Evolutionary conservation across 768 basidiomycete species (phyloP), one percentile per base, ranked within the genome.

Genomic region (Solioccasus polychromus): DNA sequence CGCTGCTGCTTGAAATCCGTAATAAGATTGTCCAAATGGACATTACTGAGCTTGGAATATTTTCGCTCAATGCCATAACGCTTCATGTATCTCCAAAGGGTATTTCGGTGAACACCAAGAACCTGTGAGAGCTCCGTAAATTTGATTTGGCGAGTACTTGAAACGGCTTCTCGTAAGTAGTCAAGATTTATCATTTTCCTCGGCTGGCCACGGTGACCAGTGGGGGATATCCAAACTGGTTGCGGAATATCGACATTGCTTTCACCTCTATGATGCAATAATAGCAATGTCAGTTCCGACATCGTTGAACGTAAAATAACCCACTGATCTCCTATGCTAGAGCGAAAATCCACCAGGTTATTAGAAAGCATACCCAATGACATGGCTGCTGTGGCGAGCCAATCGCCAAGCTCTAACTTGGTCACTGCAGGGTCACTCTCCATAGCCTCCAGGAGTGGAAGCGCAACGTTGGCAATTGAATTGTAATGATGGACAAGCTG

Each of bases 41-140:
- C 10, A 43, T 58, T 42, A 10, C 48, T 51, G 3, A 58, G 18
- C 4, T 8, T 1, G 2, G 50, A 35, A 23, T 48, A 54, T 17
- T 48, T 39, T 11, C 29, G 4, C 14, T 44, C 19, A 4, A 56
- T 35, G 2, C 43, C 36, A 42, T 55, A 29, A 3, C 31, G 19
- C 28, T 46, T 45, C 47, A 55, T 49, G 23, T 39, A 47, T 6
- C 22, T 20, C n/a, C 10, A 23, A 6, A 56, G 45, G 0, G 42
- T 56, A 19, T 53, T 44, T 7, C 35, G 18, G 30, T 53, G 44
- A 4, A 53, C 4, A 2, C 44, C 50, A 4, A 51, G 18, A 5
- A 35, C 4, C 10, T 18, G 3, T 3, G 55, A 49, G 25, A 58
- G 44, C 32, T 44, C 38, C 2, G 51, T 55, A 1, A 48, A 20